Evolutionary conservation across 2,329 filamentous ascomycete species (phyloP).

Genomic region (Phyllosticta citribraziliensis): DNA sequence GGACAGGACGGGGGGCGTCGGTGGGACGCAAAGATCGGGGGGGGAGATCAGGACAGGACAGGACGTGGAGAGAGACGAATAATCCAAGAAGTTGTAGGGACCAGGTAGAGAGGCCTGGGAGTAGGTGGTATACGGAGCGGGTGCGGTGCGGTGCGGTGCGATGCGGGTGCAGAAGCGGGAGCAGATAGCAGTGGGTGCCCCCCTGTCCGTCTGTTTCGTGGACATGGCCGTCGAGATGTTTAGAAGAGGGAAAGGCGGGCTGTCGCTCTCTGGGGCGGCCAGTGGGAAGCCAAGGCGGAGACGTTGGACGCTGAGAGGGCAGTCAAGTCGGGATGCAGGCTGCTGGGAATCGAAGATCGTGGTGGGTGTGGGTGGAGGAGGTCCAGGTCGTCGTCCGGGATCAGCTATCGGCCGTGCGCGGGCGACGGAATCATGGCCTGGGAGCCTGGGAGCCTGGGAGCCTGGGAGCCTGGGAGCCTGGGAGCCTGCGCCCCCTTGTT

Average conservation of each 20-base stretch:
- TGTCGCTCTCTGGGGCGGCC: constrained; percentile 6
- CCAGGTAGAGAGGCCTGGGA: constrained; percentile 1
- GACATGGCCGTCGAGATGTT: constrained; percentile 1
- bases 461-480: too few relatives aligned
- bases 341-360: constrained; percentile 10
- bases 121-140: constrained; percentile 2
- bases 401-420: neutral
- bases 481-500: neutral
- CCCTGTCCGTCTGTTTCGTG: constrained; percentile 19
- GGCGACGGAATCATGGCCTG: neutral
- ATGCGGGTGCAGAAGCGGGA: constrained; percentile 21
- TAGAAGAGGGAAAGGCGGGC: constrained; percentile 8
- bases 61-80: neutral
- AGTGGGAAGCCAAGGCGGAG: constrained; percentile 10
- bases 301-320: constrained; percentile 1
- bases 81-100: neutral
- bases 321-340: neutral
- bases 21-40: constrained; percentile 6
- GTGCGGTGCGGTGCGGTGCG: constrained; percentile 24
- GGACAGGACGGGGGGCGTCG: constrained; percentile 6
- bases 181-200: constrained; percentile 15
- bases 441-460: too few relatives aligned
- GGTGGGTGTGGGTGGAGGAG: neutral
- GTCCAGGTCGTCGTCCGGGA: neutral
- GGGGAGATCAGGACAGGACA: neutral